Base-by-base conservation (phyloP, 2,329 filamentous ascomycete species). In the Phyllosticta citriasiana region DNA sequence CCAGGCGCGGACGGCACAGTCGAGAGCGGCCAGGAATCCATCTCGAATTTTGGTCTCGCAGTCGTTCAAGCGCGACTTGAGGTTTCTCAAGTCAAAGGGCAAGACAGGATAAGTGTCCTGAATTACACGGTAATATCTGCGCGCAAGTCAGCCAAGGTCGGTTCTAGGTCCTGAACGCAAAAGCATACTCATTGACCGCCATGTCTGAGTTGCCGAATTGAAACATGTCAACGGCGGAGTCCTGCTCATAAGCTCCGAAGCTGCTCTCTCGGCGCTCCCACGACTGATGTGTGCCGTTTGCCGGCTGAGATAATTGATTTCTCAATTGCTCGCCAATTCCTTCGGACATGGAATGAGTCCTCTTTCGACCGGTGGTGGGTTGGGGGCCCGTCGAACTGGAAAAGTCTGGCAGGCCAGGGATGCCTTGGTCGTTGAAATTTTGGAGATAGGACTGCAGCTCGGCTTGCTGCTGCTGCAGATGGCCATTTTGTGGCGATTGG, bases 321-420 rank as follows among this genome's bases (percentile, higher is more conserved):
- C 62, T 57, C 61, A 71, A 71, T 6, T 67, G 63, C 40, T 74
- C 72, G 24, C 68, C 66, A 6, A 73, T 68, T 12, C 69, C 69
- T 40, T 74, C 72, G 8, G 71, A 72, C 68, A 74, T 73, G 24
- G 71, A 73, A 59, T 73, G 72, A 8, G 72, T 74, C 40, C 72
- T 70, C 63, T 74, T 73, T 26, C 71, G 60, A 14, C 52, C 55
- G 14, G 27, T 68, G 59, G 66, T 64, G 53, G 71, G 70, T 12
- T 73, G 71, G 3, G 70, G 62, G 6, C 69, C 67, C 9, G 55
- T 50, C 47, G 60, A 61, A 24, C 67, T 67, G 52, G 72, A 71
- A 1, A 67, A 66, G 19, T 71, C 70, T 12, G 65, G 63, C 60
- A 73, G 66, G 25, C 63, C 66, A n/a, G 59, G 47, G 10, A 64